These are phyloP conservation scores for Exophiala spinifera DNA, from an alignment of 2,329 filamentous ascomycete genomes.

Conservation along the genomic window DNA sequence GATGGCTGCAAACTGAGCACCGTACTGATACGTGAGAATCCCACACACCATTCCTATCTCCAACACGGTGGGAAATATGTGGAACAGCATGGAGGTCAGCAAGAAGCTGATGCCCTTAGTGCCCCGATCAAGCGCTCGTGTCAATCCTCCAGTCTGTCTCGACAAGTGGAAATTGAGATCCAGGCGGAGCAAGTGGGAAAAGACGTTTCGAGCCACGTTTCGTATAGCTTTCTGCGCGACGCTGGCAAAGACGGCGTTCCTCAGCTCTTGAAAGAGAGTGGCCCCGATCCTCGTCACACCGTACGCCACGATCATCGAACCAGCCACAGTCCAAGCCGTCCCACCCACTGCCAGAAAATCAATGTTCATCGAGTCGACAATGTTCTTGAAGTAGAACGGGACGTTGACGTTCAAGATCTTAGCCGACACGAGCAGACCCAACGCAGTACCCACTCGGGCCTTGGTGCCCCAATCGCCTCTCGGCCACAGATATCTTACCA, in stretches of 20 bases:
- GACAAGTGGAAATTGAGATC: conserved; percentile 92
- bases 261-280: conserved; percentile 84
- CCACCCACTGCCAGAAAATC: conserved; percentile 85
- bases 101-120: conserved; percentile 98
- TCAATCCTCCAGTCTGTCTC: conserved; percentile 91
- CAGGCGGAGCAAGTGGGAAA: conserved; percentile 80
- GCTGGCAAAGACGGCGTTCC: conserved; percentile 94
- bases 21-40: conserved; percentile 95
- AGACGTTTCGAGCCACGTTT: conserved; percentile 85
- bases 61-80: conserved; percentile 86
- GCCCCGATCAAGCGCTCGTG: conserved; percentile 88
- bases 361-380: conserved; percentile 96
- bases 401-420: conserved; percentile 98
- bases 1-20: conserved; percentile 84
- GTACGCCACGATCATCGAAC: conserved; percentile 86
- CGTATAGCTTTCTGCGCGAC: conserved; percentile 97
- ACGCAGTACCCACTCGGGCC: conserved; percentile 78
- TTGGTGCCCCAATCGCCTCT: conserved; percentile 81
- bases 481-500: conserved; percentile 94
- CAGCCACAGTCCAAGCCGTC: conserved; percentile 82
- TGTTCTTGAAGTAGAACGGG: conserved; percentile 98
- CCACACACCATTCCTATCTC: conserved; percentile 96
- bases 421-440: conserved; percentile 78
- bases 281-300: conserved; percentile 84
- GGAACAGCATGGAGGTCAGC: conserved; percentile 96